Conservation (phyloP, 139 green algal genomes). For the Volvox africanus region DNA sequence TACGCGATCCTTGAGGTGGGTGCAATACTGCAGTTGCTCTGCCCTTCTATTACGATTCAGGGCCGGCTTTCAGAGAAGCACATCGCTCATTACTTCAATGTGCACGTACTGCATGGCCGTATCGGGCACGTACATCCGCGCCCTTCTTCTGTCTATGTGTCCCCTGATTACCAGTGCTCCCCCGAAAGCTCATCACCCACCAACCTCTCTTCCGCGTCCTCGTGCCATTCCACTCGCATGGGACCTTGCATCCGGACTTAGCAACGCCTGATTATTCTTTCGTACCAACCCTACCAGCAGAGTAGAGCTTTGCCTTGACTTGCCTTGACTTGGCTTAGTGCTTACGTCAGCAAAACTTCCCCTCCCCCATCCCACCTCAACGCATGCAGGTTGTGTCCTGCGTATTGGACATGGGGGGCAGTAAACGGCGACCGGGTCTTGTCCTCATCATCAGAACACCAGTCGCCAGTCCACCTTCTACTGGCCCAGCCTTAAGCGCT, state of each 20-base stretch:
- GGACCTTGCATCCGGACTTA: background rate
- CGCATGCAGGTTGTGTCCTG: background rate
- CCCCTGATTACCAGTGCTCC: too few species aligned
- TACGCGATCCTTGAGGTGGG: background rate
- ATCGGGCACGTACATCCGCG: too few species aligned
- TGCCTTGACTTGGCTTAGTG: background rate
- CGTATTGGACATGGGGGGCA: background rate
- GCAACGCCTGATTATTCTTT: background rate
- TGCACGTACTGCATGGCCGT: too few species aligned
- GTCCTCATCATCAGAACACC: background rate
- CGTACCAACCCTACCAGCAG: background rate
- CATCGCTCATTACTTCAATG: background rate
- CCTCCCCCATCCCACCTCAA: background rate
- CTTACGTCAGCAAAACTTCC: too few species aligned
- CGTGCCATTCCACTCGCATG: background rate
- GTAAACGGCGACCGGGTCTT: background rate
- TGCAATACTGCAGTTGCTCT: background rate
- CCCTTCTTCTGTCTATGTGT: too few species aligned
- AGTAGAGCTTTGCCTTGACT: background rate
- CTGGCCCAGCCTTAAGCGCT: background rate
- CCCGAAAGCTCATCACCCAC: too few species aligned
- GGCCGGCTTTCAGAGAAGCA: background rate
- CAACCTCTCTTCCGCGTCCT: too few species aligned
- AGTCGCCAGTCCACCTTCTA: background rate
- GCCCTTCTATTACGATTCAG: background rate